phyloP scores from a whole-genome alignment of 2,329 filamentous ascomycete species.

The Cladorrhinum sp. region DNA sequence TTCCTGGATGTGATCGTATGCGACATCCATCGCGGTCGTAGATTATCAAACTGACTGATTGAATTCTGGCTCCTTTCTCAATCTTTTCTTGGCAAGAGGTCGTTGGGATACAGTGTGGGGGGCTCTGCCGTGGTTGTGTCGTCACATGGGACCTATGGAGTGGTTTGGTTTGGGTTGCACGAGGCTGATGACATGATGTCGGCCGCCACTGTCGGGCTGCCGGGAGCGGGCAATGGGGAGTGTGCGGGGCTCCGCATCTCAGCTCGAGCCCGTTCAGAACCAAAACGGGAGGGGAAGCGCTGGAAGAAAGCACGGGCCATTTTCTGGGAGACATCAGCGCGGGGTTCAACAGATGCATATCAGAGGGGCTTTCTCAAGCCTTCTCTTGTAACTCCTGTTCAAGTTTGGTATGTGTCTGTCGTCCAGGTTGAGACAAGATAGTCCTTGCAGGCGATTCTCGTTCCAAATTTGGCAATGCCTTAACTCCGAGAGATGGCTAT shows the following conservation, averaged over 20 bases:
- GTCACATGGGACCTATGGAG: conserved; percentile 1
- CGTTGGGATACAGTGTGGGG: not conserved
- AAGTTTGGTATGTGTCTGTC: no score
- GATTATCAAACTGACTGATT: not conserved
- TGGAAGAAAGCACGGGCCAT: not conserved
- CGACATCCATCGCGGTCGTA: conserved; percentile 72
- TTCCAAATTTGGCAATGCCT: not conserved
- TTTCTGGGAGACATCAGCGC: not conserved
- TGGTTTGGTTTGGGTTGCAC: conserved; percentile 15
- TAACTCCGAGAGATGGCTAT: not conserved
- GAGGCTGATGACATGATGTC: conserved; percentile 21
- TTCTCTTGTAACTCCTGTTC: no score
- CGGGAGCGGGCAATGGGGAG: conserved; percentile 1
- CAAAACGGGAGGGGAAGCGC: not conserved
- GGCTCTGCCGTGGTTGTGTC: not conserved
- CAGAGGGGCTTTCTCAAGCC: not conserved
- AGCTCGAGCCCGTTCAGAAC: not conserved
- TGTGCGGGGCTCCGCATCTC: not conserved
- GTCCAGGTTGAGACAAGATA: not conserved
- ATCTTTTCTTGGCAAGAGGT: conserved; percentile 2
- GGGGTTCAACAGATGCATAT: no score
- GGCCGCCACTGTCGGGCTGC: conserved; percentile 6
- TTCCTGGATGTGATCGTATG: conserved; percentile 95
- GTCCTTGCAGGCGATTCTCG: not conserved
- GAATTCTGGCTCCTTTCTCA: not conserved